These are phyloP conservation scores for Candida nanaspora DNA, from an alignment of 805 yeast genomes.

Conservation along the genomic window DNA sequence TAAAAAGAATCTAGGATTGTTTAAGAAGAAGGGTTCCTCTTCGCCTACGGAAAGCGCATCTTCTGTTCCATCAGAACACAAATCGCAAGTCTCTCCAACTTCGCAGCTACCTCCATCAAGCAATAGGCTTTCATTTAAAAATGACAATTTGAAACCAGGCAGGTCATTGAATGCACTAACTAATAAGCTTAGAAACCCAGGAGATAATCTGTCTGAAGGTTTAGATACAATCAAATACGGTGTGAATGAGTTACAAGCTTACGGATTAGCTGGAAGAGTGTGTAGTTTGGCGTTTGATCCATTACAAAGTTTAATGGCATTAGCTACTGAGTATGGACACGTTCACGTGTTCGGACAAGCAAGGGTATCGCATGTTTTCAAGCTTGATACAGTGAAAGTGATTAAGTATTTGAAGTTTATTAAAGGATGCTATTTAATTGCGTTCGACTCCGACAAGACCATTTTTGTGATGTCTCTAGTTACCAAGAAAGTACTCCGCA, in stretches of 20 bases:
- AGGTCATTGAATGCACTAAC: not conserved
- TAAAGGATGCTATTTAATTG: conserved; percentile 76
- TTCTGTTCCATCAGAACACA: conserved; percentile 6
- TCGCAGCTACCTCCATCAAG: not conserved
- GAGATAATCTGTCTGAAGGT: conserved; percentile 23
- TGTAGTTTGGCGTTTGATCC: conserved; percentile 77
- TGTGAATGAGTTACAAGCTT: conserved; percentile 27
- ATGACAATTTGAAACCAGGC: not conserved
- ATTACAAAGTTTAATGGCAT: conserved; percentile 77
- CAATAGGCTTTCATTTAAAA: not conserved
- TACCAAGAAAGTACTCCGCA: conserved; percentile 51
- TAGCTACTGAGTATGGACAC: conserved; percentile 64
- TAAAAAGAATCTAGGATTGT: conserved; percentile 11
- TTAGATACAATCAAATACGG: conserved; percentile 20
- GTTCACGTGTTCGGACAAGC: conserved; percentile 81
- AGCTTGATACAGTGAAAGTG: conserved; percentile 40
- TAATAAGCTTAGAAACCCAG: not conserved
- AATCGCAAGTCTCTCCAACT: conserved; percentile 3
- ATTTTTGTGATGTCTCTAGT: conserved; percentile 67
- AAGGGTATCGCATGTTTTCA: conserved; percentile 64
- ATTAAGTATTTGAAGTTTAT: conserved; percentile 58
- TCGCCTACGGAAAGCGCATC: not conserved
- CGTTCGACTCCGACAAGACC: conserved; percentile 52
- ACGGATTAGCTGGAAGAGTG: conserved; percentile 61
- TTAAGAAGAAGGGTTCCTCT: conserved; percentile 8